These are phyloP conservation scores for Daedaleopsis sinensis DNA, from an alignment of 768 basidiomycete genomes.

Conservation along the genomic window DNA sequence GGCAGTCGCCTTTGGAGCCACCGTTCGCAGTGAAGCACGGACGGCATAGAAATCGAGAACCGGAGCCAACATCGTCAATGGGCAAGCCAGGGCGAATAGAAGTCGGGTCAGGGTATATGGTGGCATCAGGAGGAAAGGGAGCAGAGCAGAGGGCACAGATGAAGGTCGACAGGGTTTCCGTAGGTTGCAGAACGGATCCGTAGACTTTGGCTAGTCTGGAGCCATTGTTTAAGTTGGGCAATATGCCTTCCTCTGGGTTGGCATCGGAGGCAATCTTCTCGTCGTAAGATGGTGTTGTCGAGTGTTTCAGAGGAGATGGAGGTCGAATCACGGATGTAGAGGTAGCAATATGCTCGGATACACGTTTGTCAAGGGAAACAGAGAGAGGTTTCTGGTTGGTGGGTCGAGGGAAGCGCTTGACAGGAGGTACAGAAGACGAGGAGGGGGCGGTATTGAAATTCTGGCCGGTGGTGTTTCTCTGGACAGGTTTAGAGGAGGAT, in stretches of 20 bases:
- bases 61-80: conserved; percentile 21
- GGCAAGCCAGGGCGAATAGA: conserved; percentile 28
- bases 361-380: conserved; percentile 44
- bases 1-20: conserved; percentile 77
- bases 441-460: conserved; percentile 4
- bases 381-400: conserved; percentile 33
- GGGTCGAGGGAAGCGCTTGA: conserved; percentile 56
- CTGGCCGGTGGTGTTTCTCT: conserved; percentile 12
- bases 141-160: conserved; percentile 67
- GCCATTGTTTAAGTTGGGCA: conserved; percentile 54
- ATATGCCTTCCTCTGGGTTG: conserved; percentile 60
- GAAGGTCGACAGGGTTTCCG: conserved; percentile 69
- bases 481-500: conserved; percentile 43
- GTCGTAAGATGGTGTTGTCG: conserved; percentile 24
- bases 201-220: conserved; percentile 80
- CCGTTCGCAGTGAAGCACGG: conserved; percentile 73
- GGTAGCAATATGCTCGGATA: conserved; percentile 61
- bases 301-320: conserved; percentile 59
- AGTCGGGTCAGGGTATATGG: conserved; percentile 79
- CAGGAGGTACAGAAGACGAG: conserved; percentile 31
- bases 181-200: conserved; percentile 81
- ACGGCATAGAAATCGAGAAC: conserved; percentile 67
- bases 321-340: conserved; percentile 50
- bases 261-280: conserved; percentile 43
- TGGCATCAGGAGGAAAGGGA: conserved; percentile 78